Conservation (phyloP, 768 basidiomycete species). For the Podaxis rugospora region DNA sequence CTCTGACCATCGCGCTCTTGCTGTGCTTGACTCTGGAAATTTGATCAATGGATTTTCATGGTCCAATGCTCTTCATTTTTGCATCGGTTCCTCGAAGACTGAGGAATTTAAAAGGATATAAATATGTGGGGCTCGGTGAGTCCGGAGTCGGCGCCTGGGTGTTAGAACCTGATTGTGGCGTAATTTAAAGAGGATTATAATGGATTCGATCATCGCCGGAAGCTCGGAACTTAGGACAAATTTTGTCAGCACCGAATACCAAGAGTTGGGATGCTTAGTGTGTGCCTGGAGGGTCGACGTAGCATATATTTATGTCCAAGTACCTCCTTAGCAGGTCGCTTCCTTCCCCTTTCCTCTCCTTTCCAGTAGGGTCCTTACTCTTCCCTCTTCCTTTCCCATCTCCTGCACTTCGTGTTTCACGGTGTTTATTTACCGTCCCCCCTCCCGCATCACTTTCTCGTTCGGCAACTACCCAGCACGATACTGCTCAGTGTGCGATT, state of each 20-base stretch:
- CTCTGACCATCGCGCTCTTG: too few species aligned
- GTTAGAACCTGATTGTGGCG: background rate
- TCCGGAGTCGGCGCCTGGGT: background rate
- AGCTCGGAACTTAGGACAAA: background rate
- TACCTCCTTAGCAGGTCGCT: background rate
- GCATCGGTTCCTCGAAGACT: too few species aligned
- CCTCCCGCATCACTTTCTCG: background rate
- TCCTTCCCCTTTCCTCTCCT: background rate
- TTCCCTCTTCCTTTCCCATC: background rate
- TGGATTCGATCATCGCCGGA: slow-evolving; percentile 3
- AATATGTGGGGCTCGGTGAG: background rate
- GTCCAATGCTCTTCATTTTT: too few species aligned
- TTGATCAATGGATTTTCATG: too few species aligned
- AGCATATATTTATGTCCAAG: slow-evolving; percentile 4
- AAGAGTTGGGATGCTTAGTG: background rate
- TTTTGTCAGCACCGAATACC: background rate
- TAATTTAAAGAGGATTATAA: background rate
- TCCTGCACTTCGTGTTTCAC: background rate
- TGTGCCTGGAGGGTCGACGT: background rate
- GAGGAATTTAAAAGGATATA: background rate
- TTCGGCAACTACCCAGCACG: background rate
- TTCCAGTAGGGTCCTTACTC: too few species aligned
- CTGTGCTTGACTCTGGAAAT: too few species aligned
- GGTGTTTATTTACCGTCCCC: background rate
- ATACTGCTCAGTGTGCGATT: background rate